Evolutionary conservation across 2,329 filamentous ascomycete genomes (phyloP), one percentile per base, ranked within the genome.

Genomic region (Talaromyces albobiverticillius): DNA sequence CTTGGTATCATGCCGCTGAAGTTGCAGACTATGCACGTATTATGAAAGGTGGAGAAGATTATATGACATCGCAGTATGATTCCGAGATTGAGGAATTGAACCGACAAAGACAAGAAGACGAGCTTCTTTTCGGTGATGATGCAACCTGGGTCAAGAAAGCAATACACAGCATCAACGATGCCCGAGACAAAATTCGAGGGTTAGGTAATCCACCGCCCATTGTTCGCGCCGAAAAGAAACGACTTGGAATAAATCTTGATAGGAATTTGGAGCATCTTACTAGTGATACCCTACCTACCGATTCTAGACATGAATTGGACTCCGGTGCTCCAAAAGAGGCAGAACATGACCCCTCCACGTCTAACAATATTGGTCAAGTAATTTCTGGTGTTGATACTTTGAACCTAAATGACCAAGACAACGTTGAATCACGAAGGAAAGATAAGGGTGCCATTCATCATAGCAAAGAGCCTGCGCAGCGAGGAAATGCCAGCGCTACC

Each of bases 1-100:
- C 94, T 0, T 99, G 94, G 94, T 90, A 95, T 69, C 91, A 94
- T 72, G 90, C 90, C 5, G 91, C 90, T 9, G 95, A 96, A 64
- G 91, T 96, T 32, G 82, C 95, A 67, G 94, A 99, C 68, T 99
- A 96, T 71, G 90, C 92, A 14, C 85, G 92, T 36, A 87, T 97
- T 53, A 96, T 99, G 89, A 95, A 93, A 68, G 94, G 92, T 6
- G 93, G 90, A 4, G 85, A 88, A 63, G 85, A 88, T 31, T 99
- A 99, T 67, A 93, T 99, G 87, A 68, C 77, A 11, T 79, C 84
- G 51, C 89, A 97, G 66, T 93, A 87, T 62, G 85, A 95, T 58
- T 76, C 82, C 34, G 93, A 97, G 67, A 85, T 96, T 32, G 76
- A 82, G 36, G 85, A 89, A 16, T 76, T 99, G 22, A 76, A 83